Percentiles rank a stretch among this genome's conserved stretches.
Evolutionary conservation across 371 early-diverging fungal genomes (phyloP).

Genomic region (Lichtheimia ramosa): DNA sequence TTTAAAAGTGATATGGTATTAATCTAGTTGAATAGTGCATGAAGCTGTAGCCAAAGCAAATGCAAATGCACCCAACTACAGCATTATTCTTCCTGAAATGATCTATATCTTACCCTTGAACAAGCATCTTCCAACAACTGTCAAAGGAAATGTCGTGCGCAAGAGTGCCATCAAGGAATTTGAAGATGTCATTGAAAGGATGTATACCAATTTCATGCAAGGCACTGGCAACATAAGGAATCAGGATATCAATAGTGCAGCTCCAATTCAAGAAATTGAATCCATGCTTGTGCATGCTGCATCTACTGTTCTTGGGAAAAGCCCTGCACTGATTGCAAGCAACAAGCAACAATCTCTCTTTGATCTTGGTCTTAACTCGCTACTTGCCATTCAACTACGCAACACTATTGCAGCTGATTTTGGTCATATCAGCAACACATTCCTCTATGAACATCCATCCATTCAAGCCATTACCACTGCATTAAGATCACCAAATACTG

Average conservation of each 20-base stretch:
- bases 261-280: no score
- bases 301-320: no score
- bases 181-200: conserved; percentile 21
- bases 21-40: conserved; percentile 6
- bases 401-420: conserved; percentile 16
- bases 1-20: not conserved
- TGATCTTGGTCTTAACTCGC: conserved; percentile 16
- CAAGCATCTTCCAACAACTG: conserved; percentile 23
- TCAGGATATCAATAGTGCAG: no score
- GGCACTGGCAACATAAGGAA: not conserved
- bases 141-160: conserved; percentile 30
- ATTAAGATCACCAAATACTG: not conserved
- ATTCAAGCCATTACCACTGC: conserved; percentile 13
- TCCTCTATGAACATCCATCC: conserved; percentile 35
- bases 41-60: conserved; percentile 33
- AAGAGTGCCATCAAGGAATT: conserved; percentile 23
- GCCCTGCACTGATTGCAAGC: no score
- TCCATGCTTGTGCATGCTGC: no score
- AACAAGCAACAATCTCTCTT: conserved; percentile 7
- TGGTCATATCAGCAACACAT: conserved; percentile 24
- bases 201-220: conserved; percentile 26
- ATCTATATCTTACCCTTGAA: conserved; percentile 33
- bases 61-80: conserved; percentile 27
- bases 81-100: conserved; percentile 34
- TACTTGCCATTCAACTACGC: conserved; percentile 12